Evolutionary conservation across 345 rosid species (phyloP).

Genomic region (Gossypium raimondii): DNA sequence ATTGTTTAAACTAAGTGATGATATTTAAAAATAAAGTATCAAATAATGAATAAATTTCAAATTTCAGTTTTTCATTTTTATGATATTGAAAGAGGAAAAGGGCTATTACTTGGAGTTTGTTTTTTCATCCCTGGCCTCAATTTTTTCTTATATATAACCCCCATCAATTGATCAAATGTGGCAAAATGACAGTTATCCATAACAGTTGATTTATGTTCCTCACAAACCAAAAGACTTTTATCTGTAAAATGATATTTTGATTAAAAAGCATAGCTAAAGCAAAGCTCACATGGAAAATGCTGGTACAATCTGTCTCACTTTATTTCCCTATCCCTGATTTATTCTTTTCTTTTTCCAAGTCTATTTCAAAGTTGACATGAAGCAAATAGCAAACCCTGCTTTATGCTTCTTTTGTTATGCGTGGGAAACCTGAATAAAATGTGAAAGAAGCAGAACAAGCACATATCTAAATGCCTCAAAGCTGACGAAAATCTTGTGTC

Average conservation of each 20-base stretch:
- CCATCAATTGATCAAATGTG: neutral
- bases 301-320: neutral
- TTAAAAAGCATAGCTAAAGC: neutral
- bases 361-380: neutral
- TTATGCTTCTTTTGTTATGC: neutral
- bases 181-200: neutral
- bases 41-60: too few relatives aligned
- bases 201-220: neutral
- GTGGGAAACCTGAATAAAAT: neutral
- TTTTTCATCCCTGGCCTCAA: neutral
- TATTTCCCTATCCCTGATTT: neutral
- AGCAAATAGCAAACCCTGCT: neutral
- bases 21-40: too few relatives aligned
- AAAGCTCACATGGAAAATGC: neutral
- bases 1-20: too few relatives aligned
- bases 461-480: neutral
- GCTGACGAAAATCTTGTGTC: neutral
- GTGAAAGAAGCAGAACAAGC: neutral
- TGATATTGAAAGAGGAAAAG: neutral
- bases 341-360: too few relatives aligned
- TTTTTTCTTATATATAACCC: neutral
- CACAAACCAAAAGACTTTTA: neutral
- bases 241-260: neutral
- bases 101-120: neutral
- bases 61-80: too few relatives aligned